Evolutionary conservation across 2,329 filamentous ascomycete genomes (phyloP).

Genomic region (Coleophoma eucalyptorum): DNA sequence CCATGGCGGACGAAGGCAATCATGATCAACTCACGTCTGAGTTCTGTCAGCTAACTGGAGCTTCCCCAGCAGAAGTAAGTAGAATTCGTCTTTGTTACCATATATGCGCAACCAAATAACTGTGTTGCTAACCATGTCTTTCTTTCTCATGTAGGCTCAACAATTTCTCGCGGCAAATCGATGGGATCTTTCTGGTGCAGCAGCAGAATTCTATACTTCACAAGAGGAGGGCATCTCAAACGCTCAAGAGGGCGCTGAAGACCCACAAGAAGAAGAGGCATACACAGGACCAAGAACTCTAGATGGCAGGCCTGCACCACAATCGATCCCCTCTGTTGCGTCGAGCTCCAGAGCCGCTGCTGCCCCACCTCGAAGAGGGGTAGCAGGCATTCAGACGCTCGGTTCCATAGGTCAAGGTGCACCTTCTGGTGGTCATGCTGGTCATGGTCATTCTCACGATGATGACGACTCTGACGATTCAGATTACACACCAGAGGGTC

Average conservation of each 20-base stretch:
- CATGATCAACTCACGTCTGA: slow-evolving; percentile 44
- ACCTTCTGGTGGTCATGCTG: slow-evolving; percentile 22
- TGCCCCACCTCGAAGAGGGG: slow-evolving; percentile 15
- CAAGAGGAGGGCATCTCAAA: slow-evolving; percentile 46
- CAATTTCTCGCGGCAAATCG: slow-evolving; percentile 61
- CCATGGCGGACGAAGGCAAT: slow-evolving; percentile 28
- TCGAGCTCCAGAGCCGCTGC: slow-evolving; percentile 16
- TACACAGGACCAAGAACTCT: slow-evolving; percentile 61
- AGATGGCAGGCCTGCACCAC: slow-evolving; percentile 56
- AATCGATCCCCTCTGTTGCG: slow-evolving; percentile 24
- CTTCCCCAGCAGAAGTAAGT: slow-evolving; percentile 42
- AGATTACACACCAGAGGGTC: slow-evolving; percentile 50
- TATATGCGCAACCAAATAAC: no score
- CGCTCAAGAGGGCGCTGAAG: slow-evolving; percentile 37
- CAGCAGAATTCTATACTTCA: slow-evolving; percentile 58
- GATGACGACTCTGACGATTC: slow-evolving; percentile 58
- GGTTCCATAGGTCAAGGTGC: slow-evolving; percentile 40
- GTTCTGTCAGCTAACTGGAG: slow-evolving; percentile 54
- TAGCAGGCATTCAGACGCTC: slow-evolving; percentile 54
- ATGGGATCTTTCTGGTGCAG: slow-evolving; percentile 64
- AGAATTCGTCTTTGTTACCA: neutral
- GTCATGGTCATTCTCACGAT: slow-evolving; percentile 45
- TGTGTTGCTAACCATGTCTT: slow-evolving; percentile 2
- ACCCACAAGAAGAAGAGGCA: slow-evolving; percentile 27
- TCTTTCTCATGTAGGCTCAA: slow-evolving; percentile 48